Percentiles rank a stretch among this genome's conserved stretches.
phyloP scores from a whole-genome alignment of 345 rosid genomes.

The Euphorbia peplus region DNA sequence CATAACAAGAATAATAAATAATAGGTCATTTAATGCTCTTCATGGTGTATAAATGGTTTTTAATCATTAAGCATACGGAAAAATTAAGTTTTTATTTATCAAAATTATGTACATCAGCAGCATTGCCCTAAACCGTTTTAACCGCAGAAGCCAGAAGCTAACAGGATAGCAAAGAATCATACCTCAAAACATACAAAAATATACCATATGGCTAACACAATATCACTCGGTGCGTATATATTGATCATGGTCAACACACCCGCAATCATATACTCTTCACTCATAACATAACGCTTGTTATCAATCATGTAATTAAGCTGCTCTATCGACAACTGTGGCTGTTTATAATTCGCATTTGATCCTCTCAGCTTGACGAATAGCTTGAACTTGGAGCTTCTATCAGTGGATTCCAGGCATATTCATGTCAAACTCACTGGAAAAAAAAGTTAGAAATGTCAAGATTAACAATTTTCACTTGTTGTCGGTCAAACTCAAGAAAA shows the following conservation, averaged over 20 bases:
- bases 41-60: background rate
- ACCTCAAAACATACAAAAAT: background rate
- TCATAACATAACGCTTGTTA: background rate
- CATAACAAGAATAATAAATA: too few species aligned
- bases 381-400: background rate
- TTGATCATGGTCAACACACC: background rate
- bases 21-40: background rate
- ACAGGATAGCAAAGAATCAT: background rate
- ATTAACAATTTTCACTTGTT: background rate
- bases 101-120: background rate
- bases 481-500: background rate
- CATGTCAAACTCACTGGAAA: constrained; percentile 27
- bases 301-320: background rate
- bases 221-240: background rate
- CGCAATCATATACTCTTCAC: background rate
- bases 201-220: background rate
- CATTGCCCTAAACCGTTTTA: background rate
- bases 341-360: background rate
- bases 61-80: background rate
- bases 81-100: background rate
- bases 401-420: constrained; percentile 3
- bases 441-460: background rate
- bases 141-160: background rate
- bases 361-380: background rate
- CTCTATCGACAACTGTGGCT: background rate